These are phyloP conservation scores for Schizosaccharomyces cryophilus DNA, from an alignment of 805 yeast species.

Conservation along the genomic window DNA sequence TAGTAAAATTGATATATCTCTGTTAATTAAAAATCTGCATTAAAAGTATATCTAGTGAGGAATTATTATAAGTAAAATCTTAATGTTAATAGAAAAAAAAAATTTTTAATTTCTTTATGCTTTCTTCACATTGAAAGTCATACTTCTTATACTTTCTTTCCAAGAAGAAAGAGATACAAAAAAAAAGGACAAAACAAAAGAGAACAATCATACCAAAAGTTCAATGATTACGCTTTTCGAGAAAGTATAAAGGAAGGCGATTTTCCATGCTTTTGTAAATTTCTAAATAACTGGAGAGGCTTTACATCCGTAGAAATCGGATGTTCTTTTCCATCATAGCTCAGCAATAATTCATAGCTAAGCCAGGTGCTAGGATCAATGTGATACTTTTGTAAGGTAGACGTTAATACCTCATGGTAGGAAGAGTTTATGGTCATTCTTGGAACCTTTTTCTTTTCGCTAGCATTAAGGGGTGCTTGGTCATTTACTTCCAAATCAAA, in stretches of 20 bases:
- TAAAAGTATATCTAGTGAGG: too few species aligned
- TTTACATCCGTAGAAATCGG: background rate
- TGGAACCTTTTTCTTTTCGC: background rate
- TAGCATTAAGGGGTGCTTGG: too few species aligned
- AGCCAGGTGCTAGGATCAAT: background rate
- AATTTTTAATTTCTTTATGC: too few species aligned
- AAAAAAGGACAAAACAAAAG: too few species aligned
- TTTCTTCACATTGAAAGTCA: too few species aligned
- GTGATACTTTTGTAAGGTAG: background rate
- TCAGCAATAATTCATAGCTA: background rate
- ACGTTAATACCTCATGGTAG: background rate
- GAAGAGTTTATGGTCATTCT: background rate
- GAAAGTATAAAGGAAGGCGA: background rate
- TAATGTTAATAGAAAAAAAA: too few species aligned
- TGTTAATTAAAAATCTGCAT: too few species aligned
- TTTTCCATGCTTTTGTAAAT: background rate
- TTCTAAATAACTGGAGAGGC: background rate
- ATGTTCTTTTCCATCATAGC: background rate
- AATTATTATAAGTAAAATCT: too few species aligned
- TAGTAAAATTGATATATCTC: too few species aligned
- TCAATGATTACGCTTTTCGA: background rate
- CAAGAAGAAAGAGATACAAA: too few species aligned
- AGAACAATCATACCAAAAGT: background rate
- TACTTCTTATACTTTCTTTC: too few species aligned
- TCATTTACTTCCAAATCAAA: background rate